phyloP scores from a whole-genome alignment of 176 grass and related monocot species.

The Carex parvula region DNA sequence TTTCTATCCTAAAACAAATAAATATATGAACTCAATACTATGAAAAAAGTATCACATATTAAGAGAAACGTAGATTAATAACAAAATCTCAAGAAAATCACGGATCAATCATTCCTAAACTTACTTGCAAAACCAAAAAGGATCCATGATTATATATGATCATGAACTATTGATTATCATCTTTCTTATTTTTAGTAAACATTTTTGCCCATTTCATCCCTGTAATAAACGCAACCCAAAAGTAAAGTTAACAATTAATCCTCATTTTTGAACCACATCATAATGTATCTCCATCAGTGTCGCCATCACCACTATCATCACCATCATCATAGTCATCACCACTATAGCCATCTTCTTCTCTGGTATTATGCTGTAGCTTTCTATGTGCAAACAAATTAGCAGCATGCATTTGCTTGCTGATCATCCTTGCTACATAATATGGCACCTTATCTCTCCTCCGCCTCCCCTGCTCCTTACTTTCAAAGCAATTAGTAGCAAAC shows the following conservation, averaged over 20 bases:
- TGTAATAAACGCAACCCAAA: background rate
- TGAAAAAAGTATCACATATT: background rate
- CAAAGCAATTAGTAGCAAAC: conserved; percentile 51
- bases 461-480: conserved; percentile 15
- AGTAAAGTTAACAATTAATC: background rate
- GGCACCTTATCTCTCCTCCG: conserved; percentile 44
- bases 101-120: background rate
- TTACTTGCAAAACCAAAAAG: background rate
- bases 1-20: no score
- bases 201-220: background rate
- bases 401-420: conserved; percentile 71
- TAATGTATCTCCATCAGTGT: background rate
- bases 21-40: background rate
- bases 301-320: background rate
- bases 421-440: conserved; percentile 76
- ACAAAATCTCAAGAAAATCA: background rate
- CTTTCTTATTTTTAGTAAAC: background rate
- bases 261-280: background rate
- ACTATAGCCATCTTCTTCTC: background rate
- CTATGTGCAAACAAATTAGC: conserved; percentile 5
- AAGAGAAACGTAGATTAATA: background rate
- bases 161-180: background rate
- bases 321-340: background rate
- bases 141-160: background rate
- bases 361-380: background rate